Evolutionary conservation across 371 early-diverging fungal genomes (phyloP), one percentile per base, ranked within the genome.

Genomic region (Saksenaea vasiformis): DNA sequence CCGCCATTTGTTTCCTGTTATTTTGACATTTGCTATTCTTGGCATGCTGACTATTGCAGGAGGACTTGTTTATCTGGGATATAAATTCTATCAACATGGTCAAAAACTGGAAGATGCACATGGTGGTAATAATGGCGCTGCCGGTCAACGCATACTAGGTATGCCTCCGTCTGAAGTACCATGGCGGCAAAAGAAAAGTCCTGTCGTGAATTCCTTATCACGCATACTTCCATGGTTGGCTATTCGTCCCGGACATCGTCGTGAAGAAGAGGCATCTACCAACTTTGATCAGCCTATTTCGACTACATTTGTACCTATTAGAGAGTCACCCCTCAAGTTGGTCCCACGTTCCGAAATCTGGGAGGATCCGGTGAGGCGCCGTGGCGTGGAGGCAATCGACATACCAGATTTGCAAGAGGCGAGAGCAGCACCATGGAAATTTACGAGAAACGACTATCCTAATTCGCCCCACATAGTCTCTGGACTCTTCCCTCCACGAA

Each of bases 321-420:
- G 64, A 24, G 59, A 54, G 4, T 74, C 78, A 0, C 73, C 78
- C 5, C 26, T 80, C 55, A 78, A 66, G 3, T 61, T 80, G 13
- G 81, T 80, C 9, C 74, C 76, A 14, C 60, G 81, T 0, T 60
- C 65, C 11, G 76, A 76, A 24, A 74, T 80, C 24, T 69, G 61
- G 67, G 54, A 53, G 1, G 78, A 80, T 59, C 81, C 81, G 14
- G 43, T 65, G 14, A 67, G 78, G 17, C 66, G 77, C 58, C 67
- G 78, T 17, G 81, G 81, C 11, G 72, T 80, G 17, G 77, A 80
- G 36, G 81, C 73, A 63, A 4, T 78, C 2, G 81, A 69, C 22
- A 43, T 80, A 31, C 74, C 72, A 72, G 80, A 77, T 35, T 38
- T 65, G 27, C 71, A 69, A 37, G 58, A 72, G 15, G 43, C 56